Conservation (phyloP, 2,329 filamentous ascomycete species). For the Trichoderma koningiopsis region DNA sequence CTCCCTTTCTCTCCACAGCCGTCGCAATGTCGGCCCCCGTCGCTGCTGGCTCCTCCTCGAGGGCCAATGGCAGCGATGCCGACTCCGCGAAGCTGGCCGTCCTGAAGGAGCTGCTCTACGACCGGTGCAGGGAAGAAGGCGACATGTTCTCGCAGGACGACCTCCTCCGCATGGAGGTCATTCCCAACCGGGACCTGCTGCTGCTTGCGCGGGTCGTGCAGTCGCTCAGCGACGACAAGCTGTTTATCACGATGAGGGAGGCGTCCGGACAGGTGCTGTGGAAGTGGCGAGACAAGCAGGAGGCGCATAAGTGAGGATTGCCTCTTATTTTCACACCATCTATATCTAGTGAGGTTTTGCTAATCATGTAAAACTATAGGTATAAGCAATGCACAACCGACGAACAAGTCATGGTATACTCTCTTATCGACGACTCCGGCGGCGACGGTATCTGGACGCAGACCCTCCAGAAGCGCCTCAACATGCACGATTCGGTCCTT, state of each 20-base stretch:
- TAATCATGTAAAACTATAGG: constrained; percentile 37
- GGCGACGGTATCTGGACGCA: constrained; percentile 89
- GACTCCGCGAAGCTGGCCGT: constrained; percentile 49
- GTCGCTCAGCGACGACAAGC: constrained; percentile 60
- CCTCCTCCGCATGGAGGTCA: constrained; percentile 57
- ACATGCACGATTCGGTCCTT: constrained; percentile 81
- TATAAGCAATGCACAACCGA: constrained; percentile 65
- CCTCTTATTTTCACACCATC: not conserved
- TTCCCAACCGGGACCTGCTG: constrained; percentile 58
- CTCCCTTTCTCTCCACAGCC: not conserved
- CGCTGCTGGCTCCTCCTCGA: constrained; percentile 26
- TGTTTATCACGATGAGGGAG: constrained; percentile 53
- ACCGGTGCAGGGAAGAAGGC: constrained; percentile 54
- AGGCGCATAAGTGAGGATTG: constrained; percentile 60
- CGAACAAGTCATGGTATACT: constrained; percentile 83
- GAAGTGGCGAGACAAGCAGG: constrained; percentile 60
- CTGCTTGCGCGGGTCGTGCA: constrained; percentile 60
- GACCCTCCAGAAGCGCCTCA: constrained; percentile 75
- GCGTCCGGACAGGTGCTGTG: constrained; percentile 49
- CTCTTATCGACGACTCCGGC: constrained; percentile 82
- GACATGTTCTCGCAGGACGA: constrained; percentile 61
- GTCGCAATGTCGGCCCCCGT: constrained; percentile 36
- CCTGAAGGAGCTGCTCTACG: constrained; percentile 60
- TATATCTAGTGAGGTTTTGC: not conserved
- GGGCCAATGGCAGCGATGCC: constrained; percentile 35